phyloP scores from a whole-genome alignment of 257 asterid genomes.

The Striga asiatica region DNA sequence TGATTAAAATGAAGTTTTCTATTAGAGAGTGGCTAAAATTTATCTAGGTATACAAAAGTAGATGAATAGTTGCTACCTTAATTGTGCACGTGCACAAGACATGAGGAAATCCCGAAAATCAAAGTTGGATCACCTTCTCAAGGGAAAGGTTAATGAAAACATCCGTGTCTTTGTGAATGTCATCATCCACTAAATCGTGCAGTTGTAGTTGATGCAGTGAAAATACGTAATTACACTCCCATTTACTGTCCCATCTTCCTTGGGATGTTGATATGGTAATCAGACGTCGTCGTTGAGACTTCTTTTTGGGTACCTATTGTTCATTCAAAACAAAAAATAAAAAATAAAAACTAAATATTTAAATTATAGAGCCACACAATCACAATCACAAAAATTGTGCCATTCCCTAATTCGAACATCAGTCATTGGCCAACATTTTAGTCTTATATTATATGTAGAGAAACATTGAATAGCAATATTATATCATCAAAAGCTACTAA shows the following conservation, averaged over 20 bases:
- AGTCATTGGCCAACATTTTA: no score
- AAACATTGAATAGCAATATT: no score
- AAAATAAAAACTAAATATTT: no score
- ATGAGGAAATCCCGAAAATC: neutral
- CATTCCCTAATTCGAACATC: neutral
- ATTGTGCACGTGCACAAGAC: no score
- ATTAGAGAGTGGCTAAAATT: neutral
- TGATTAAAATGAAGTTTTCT: no score
- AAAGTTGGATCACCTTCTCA: conserved; percentile 63
- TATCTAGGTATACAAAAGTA: no score
- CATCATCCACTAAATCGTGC: conserved; percentile 32
- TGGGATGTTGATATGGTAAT: conserved; percentile 58
- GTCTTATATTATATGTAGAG: no score
- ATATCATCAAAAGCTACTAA: no score
- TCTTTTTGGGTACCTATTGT: conserved; percentile 40
- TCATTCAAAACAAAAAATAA: neutral
- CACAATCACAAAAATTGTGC: no score
- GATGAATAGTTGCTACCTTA: no score
- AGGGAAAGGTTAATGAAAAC: conserved; percentile 44
- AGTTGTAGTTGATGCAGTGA: conserved; percentile 48
- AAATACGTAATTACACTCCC: conserved; percentile 46
- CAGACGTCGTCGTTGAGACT: conserved; percentile 29
- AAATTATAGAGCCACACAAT: no score
- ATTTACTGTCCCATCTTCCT: conserved; percentile 62
- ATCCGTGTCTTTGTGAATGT: conserved; percentile 20